phyloP scores from a whole-genome alignment of 805 yeast species.

The Wickerhamomyces ciferrii region DNA sequence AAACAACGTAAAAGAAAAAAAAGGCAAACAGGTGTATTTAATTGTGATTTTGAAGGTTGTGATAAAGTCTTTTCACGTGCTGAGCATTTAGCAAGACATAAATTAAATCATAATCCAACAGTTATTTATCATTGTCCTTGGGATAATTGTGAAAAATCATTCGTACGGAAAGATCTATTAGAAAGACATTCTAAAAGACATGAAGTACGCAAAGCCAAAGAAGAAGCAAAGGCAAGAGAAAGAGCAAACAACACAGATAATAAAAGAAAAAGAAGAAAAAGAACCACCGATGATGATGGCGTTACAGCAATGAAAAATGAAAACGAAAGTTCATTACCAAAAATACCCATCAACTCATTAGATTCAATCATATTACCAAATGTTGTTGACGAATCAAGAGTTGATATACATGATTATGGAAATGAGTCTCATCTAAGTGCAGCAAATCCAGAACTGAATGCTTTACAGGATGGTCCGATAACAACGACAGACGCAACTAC shows the following conservation, averaged over 20 bases:
- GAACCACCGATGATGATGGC: conserved; percentile 5
- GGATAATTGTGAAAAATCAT: conserved; percentile 50
- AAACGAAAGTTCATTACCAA: conserved; percentile 1
- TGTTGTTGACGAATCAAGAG: conserved; percentile 15
- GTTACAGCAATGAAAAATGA: neutral
- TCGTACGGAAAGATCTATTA: conserved; percentile 56
- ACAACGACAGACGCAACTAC: neutral
- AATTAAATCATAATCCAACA: conserved; percentile 53
- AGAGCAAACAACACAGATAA: conserved; percentile 5
- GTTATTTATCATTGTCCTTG: conserved; percentile 48
- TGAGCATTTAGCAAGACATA: conserved; percentile 62
- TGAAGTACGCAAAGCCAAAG: conserved; percentile 25
- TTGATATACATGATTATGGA: conserved; percentile 18
- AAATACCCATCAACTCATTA: conserved; percentile 17
- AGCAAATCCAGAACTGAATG: conserved; percentile 24
- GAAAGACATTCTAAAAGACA: conserved; percentile 41
- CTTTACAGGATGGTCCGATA: conserved; percentile 10
- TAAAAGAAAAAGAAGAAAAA: conserved; percentile 7
- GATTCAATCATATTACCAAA: conserved; percentile 23
- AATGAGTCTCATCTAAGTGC: conserved; percentile 19
- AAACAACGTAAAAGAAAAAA: conserved; percentile 18
- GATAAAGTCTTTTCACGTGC: conserved; percentile 52
- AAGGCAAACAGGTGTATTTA: conserved; percentile 25
- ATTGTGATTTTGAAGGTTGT: conserved; percentile 45
- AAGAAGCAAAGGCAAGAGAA: conserved; percentile 17